phyloP scores from a whole-genome alignment of 805 yeast genomes.

The Candida stauntonica region DNA sequence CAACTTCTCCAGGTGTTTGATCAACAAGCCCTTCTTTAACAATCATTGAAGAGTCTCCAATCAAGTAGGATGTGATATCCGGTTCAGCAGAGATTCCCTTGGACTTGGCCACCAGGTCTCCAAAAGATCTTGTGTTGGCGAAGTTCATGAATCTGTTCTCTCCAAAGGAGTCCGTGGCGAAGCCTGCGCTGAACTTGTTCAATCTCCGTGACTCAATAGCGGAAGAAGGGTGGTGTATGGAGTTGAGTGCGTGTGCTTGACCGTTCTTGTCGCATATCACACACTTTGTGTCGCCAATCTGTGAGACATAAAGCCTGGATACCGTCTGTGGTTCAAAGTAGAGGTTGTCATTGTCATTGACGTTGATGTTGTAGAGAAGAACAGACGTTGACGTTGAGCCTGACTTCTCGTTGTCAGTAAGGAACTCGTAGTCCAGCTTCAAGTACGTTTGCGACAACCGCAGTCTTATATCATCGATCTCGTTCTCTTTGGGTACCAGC shows the following conservation, averaged over 20 bases:
- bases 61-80: slow-evolving; percentile 62
- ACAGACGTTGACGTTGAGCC: slow-evolving; percentile 78
- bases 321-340: slow-evolving; percentile 58
- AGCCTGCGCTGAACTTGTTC: slow-evolving; percentile 54
- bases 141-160: slow-evolving; percentile 75
- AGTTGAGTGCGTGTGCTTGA: slow-evolving; percentile 70
- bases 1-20: slow-evolving; percentile 33
- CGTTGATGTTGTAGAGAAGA: slow-evolving; percentile 43
- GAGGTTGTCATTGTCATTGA: slow-evolving; percentile 27
- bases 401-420: slow-evolving; percentile 27
- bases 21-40: slow-evolving; percentile 17
- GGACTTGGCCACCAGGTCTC: slow-evolving; percentile 76
- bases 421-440: slow-evolving; percentile 59
- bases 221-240: slow-evolving; percentile 83
- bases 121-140: slow-evolving; percentile 93
- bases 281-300: slow-evolving; percentile 90
- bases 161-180: slow-evolving; percentile 87
- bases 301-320: slow-evolving; percentile 72
- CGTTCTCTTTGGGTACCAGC: slow-evolving; percentile 26
- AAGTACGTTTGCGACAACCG: slow-evolving; percentile 63
- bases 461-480: slow-evolving; percentile 51
- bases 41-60: slow-evolving; percentile 55
- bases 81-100: slow-evolving; percentile 93
- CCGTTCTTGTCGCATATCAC: slow-evolving; percentile 81
- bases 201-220: slow-evolving; percentile 73